Conservation (phyloP, 2,329 filamentous ascomycete genomes). For the Aspergillus sclerotialis region DNA sequence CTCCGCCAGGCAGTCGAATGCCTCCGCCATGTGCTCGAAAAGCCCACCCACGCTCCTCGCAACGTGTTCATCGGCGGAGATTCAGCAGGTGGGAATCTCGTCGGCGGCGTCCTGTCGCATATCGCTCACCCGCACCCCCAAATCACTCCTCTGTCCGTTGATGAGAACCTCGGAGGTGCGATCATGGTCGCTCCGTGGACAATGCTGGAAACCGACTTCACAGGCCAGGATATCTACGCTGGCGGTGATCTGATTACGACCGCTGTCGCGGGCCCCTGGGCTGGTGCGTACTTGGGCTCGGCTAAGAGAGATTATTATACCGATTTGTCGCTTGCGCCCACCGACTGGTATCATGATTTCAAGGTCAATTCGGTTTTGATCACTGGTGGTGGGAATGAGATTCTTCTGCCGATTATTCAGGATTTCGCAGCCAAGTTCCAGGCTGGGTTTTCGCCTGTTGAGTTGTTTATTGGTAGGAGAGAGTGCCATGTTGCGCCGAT, state of each 20-base stretch:
- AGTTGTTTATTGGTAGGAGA: conserved; percentile 29
- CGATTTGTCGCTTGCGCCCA: conserved; percentile 43
- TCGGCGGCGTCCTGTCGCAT: conserved; percentile 32
- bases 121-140: conserved; percentile 50
- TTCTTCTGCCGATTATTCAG: conserved; percentile 50
- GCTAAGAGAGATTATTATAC: conserved; percentile 44
- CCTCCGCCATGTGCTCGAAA: conserved; percentile 31
- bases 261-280: conserved; percentile 39
- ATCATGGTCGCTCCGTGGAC: conserved; percentile 55
- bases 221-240: conserved; percentile 39
- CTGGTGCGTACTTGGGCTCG: conserved; percentile 40
- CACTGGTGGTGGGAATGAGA: conserved; percentile 49
- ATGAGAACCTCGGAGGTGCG: conserved; percentile 41
- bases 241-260: conserved; percentile 46
- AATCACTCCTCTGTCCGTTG: conserved; percentile 37
- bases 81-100: conserved; percentile 39
- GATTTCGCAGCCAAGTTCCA: conserved; percentile 44
- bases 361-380: conserved; percentile 46
- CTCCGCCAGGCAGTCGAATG: conserved; percentile 35
- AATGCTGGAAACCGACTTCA: conserved; percentile 41
- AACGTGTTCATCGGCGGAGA: conserved; percentile 38
- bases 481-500: conserved; percentile 38
- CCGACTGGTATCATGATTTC: conserved; percentile 49
- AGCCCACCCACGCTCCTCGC: conserved; percentile 24
- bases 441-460: conserved; percentile 24